Base-by-base conservation (phyloP, 768 basidiomycete species). In the Amanita muscaria region DNA sequence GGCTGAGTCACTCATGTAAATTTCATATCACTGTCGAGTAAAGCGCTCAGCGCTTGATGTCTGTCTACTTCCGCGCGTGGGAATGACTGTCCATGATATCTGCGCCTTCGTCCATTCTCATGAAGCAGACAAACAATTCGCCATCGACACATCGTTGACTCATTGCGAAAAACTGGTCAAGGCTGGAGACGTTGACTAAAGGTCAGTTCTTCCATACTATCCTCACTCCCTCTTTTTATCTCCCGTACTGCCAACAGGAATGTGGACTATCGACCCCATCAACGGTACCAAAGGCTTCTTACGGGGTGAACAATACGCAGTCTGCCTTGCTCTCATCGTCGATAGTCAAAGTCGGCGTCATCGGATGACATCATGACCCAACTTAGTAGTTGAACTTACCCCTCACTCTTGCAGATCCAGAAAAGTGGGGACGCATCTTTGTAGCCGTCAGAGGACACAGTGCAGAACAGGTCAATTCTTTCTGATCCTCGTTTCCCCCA, bases 201-300 rank as follows among this genome's bases (percentile, higher is more conserved):
- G 80, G 74, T 86, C 54, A 53, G 86, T 77, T 4, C 11, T 32
- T 24, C n/a, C 36, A n/a, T n/a, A n/a, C 29, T 36, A 33, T 40
- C 9, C 42, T 24, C 30, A 24, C 21, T 44, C 15, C 50, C 7
- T 10, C 7, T 48, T 14, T 19, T 51, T 14, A 23, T 9, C 38
- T n/a, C 18, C 18, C n/a, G n/a, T n/a, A n/a, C n/a, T n/a, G n/a
- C n/a, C n/a, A n/a, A 19, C 24, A 87, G 86, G 84, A 21, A 81
- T 86, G 71, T 90, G 88, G 88, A 86, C 84, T 1, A 77, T 88
- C 40, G 86, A 88, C 59, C 85, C 88, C 40, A 90, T 96, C 47
- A 90, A 94, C 61, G 92, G 92, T 5, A 96, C 91, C 7, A 90
- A 89, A 58, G 92, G 91, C 1, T 93, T 96, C 69, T 70, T 94